Percentiles rank a stretch among this genome's conserved stretches.
These are phyloP conservation scores for Puccinia triticina DNA, from an alignment of 1,284 basidiomycete species.

Conservation along the genomic window DNA sequence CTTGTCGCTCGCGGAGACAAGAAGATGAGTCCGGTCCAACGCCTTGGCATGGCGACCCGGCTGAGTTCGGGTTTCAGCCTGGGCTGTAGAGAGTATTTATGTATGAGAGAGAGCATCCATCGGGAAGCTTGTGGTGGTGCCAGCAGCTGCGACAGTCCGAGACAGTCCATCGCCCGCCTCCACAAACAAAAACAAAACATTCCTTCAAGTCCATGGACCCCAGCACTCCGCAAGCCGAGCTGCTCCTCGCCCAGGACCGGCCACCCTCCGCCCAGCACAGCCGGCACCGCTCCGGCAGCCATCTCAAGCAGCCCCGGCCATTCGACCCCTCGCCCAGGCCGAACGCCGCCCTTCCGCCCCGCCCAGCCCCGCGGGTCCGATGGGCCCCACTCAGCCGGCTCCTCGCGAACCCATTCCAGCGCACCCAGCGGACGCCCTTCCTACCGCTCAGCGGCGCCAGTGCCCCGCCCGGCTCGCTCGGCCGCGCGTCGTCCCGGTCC, in stretches of 20 bases:
- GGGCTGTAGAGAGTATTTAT: too few relatives aligned
- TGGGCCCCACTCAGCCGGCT: not conserved
- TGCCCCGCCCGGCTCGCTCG: not conserved
- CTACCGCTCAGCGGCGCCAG: not conserved
- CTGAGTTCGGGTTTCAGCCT: too few relatives aligned
- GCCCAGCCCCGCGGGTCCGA: not conserved
- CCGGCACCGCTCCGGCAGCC: not conserved
- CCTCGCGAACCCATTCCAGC: not conserved
- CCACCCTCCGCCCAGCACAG: not conserved
- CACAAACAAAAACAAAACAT: too few relatives aligned
- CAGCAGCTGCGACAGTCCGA: too few relatives aligned
- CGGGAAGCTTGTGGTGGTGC: too few relatives aligned
- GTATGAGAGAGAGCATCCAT: too few relatives aligned
- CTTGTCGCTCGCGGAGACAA: too few relatives aligned
- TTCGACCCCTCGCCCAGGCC: not conserved
- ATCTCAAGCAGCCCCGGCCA: constrained; percentile 5
- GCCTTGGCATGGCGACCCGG: too few relatives aligned
- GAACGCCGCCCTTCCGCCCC: not conserved
- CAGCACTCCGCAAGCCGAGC: not conserved
- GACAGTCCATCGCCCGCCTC: too few relatives aligned
- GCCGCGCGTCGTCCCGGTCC: not conserved
- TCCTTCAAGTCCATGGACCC: too few relatives aligned
- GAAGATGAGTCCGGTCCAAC: too few relatives aligned
- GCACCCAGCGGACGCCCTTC: not conserved
- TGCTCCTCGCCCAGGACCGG: not conserved